Base-by-base conservation (phyloP, 106 monocot genomes). In the Platanthera zijinensis region DNA sequence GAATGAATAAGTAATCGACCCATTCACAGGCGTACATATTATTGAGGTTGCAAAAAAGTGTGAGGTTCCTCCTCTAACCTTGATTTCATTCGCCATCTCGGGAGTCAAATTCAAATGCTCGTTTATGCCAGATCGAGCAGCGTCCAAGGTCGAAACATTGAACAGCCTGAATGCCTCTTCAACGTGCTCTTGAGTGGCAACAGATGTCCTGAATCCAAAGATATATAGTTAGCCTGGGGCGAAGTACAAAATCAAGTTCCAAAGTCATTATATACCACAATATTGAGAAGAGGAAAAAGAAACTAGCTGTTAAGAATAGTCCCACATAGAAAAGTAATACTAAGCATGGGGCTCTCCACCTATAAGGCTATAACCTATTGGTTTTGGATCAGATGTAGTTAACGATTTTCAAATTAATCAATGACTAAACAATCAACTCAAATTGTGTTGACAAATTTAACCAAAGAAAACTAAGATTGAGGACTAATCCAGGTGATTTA, bases 131-230 rank as follows among this genome's bases (percentile, higher is more conserved):
- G 97, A 97, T 4, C 97, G 83, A 74, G 97, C 94, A 68, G 97
- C 94, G 82, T 97, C 97, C 84, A 97, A 84, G 19, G 97, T 97
- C 53, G 97, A 97, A 63, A 97, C 94, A 78, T 91, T 89, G 80
- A 97, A 97, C 75, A 97, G 73, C 72, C 87, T 87, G 76, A 88
- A 97, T 67, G 97, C 97, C 78, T 97, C 97, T 78, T 89, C 91
- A 51, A 97, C 94, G 56, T 97, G 97, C 76, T 97, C 97, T 86
- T 94, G 79, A 8, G 97, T 97, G 18, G 97, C 97, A 84, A 94
- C 84, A 70, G 80, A 54, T 5, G 86, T 85, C 89, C 97, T 97
- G 80, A 50, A 53, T 73, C 50, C 18, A 51, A 6, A 39, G 39
- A 39, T 0, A 39, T 39, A 39, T 39, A 39, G 39, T 39, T 39